phyloP scores from a whole-genome alignment of 148 eudicot genomes.

The Fallopia convolvulus region DNA sequence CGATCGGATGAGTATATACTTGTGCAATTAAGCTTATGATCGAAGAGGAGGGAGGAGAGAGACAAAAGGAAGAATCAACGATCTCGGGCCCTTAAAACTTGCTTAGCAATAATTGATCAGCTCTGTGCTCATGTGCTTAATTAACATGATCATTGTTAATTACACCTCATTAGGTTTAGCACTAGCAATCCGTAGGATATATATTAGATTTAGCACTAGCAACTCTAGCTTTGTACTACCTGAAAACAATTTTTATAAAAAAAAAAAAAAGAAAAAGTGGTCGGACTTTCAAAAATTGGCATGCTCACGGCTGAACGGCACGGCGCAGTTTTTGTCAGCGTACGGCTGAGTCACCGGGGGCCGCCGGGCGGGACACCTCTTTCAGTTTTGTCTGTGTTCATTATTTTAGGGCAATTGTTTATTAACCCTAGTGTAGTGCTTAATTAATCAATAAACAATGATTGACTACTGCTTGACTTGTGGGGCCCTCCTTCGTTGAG shows the following conservation, averaged over 20 bases:
- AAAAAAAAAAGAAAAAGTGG: neutral
- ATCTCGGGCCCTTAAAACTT: constrained; percentile 12
- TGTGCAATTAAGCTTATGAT: too few relatives aligned
- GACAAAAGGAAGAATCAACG: neutral
- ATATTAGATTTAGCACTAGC: neutral
- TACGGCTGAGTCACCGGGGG: neutral
- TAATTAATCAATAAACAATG: neutral
- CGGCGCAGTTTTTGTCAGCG: constrained; percentile 7
- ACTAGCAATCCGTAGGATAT: too few relatives aligned
- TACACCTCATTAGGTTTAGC: neutral
- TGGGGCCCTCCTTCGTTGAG: neutral
- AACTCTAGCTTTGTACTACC: neutral
- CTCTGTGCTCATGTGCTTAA: neutral
- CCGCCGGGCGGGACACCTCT: neutral
- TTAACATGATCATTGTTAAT: neutral
- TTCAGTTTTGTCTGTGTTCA: neutral
- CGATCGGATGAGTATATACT: too few relatives aligned
- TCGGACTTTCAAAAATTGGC: neutral
- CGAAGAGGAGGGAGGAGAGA: neutral
- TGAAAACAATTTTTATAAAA: neutral
- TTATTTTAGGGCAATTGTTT: neutral
- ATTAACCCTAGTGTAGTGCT: neutral
- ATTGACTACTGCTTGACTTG: constrained; percentile 3
- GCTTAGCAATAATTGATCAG: neutral
- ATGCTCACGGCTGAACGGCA: neutral